Evolutionary conservation across 2,329 filamentous ascomycete species (phyloP).

Genomic region (Mycogone perniciosa): DNA sequence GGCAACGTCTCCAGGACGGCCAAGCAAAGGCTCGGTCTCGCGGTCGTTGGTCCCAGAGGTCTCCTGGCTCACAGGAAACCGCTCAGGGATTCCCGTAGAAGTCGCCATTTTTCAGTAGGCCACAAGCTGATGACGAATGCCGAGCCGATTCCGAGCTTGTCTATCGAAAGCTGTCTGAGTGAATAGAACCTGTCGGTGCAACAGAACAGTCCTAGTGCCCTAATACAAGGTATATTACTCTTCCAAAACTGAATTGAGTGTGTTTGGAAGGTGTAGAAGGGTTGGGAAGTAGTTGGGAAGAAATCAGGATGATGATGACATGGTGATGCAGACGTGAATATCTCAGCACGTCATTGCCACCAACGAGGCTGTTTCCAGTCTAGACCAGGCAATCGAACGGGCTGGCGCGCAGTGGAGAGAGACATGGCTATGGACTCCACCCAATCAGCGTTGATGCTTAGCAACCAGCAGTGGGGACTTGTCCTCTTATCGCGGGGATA

Average conservation of each 20-base stretch:
- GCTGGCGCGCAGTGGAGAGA: constrained; percentile 2
- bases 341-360: constrained; percentile 10
- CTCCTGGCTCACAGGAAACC: constrained; percentile 21
- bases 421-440: background rate
- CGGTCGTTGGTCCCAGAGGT: constrained; percentile 19
- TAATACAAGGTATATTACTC: no score
- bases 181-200: no score
- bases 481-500: constrained; percentile 3
- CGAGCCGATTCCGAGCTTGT: no score
- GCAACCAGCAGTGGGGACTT: constrained; percentile 15
- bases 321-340: constrained; percentile 1
- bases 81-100: constrained; percentile 58
- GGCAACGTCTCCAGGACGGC: constrained; percentile 62
- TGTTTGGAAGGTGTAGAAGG: background rate
- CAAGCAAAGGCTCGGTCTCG: constrained; percentile 41
- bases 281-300: background rate
- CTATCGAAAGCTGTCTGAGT: no score
- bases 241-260: background rate
- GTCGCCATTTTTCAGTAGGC: constrained; percentile 51
- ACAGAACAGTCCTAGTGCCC: no score
- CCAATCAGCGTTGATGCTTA: constrained; percentile 22
- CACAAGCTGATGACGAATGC: no score
- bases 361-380: background rate
- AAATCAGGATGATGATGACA: background rate
- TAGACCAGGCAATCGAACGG: background rate